A percentile compares a stretch with the other conserved stretches of the same genome.
Conservation (phyloP, 192 early-diverging fungal genomes). For the Cladochytrium replicatum region DNA sequence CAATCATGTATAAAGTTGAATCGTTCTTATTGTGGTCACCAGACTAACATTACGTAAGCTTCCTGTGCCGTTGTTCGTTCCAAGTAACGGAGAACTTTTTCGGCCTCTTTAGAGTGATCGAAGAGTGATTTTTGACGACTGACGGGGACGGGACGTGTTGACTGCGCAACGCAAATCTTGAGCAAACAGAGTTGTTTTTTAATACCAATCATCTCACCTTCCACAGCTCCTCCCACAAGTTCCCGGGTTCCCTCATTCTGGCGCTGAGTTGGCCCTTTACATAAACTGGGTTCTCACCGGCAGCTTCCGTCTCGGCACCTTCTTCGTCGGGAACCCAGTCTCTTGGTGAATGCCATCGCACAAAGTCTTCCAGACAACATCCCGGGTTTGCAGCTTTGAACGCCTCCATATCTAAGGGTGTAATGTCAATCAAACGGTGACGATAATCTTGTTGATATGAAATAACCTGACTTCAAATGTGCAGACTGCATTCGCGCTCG, state of each 20-base stretch:
- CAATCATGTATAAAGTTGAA: constrained; percentile 1
- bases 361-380: constrained; percentile 71
- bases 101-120: constrained; percentile 63
- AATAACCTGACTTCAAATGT: constrained; percentile 50
- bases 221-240: constrained; percentile 87
- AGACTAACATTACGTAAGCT: constrained; percentile 44
- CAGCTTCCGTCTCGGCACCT: constrained; percentile 23
- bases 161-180: constrained; percentile 14
- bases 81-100: constrained; percentile 63
- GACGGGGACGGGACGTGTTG: constrained; percentile 47
- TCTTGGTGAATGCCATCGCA: constrained; percentile 91
- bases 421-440: constrained; percentile 18
- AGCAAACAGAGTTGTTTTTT: constrained; percentile 9
- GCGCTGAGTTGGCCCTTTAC: constrained; percentile 42
- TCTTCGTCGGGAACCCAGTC: constrained; percentile 65
- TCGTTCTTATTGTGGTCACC: too few relatives aligned
- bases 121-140: constrained; percentile 69
- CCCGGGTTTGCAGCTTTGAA: constrained; percentile 92
- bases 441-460: neutral
- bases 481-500: constrained; percentile 69
- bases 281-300: constrained; percentile 16
- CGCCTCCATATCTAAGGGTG: constrained; percentile 65
- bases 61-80: constrained; percentile 46
- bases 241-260: constrained; percentile 71
- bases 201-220: constrained; percentile 28